Evolutionary conservation across 371 early-diverging fungal species (phyloP), one percentile per base, ranked within the genome.

Genomic region (Edhazardia aedis): DNA sequence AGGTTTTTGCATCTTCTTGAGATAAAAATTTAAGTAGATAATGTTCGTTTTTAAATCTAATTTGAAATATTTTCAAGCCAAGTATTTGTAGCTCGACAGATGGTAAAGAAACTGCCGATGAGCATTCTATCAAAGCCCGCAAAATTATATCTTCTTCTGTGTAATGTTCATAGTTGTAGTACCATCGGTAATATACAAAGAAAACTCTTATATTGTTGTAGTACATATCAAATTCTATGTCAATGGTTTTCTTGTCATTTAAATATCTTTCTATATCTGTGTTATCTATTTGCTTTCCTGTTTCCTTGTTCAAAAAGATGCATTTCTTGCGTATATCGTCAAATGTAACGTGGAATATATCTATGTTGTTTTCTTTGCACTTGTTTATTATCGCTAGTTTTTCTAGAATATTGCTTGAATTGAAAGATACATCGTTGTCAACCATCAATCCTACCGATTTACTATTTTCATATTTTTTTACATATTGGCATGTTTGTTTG

Each of bases 121-220:
- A 23, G 14, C 25, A 19, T 51, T 63, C 64, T 19, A 63, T 21
- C 9, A 30, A 3, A 19, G 16, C 33, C 18, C 64, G n/a, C 19
- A 55, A 37, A 11, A 38, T 19, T 37, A 63, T 58, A 36, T 23
- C 29, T n/a, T 38, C 38, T 21, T 59, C 50, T n/a, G 28, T 33
- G 47, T 47, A 59, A 37, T 63, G 64, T 45, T 55, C 55, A 9
- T 44, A 47, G 49, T 63, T 63, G 44, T 63, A 63, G 22, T 59
- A 54, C 56, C 60, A 58, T 30, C 64, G 46, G 36, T 54, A 59
- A 51, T 63, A 63, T 3, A 63, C 51, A 29, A 59, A 51, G 0
- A 18, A 30, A 12, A 60, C 61, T 30, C 51, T 47, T 55, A 39
- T 47, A 22, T 46, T 18, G 12, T 25, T 24, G 26, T 12, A 46